Conservation (phyloP, 768 basidiomycete species). For the Cyathus striatus region DNA sequence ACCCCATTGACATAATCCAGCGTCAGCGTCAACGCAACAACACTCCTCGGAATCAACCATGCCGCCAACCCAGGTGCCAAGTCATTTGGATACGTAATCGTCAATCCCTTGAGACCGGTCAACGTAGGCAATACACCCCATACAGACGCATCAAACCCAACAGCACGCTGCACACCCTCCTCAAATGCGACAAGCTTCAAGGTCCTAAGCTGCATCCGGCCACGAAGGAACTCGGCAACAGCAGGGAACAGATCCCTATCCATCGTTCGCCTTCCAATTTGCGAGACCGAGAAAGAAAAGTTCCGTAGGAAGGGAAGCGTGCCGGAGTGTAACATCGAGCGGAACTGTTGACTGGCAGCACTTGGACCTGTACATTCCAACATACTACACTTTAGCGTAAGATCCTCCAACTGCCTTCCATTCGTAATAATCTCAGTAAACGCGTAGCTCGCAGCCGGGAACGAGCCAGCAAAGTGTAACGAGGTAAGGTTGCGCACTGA, state of each 20-base stretch:
- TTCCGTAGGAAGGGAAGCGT: constrained; percentile 61
- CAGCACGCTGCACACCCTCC: constrained; percentile 36
- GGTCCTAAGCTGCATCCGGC: constrained; percentile 43
- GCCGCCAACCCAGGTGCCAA: constrained; percentile 57
- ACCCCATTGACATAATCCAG: constrained; percentile 30
- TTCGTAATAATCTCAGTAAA: constrained; percentile 56
- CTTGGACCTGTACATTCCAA: constrained; percentile 39
- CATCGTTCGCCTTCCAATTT: constrained; percentile 32
- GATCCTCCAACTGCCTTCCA: constrained; percentile 59
- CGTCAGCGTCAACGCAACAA: constrained; percentile 42
- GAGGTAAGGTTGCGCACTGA: constrained; percentile 61
- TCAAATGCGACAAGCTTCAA: constrained; percentile 47
- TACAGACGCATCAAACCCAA: constrained; percentile 64
- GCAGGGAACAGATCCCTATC: constrained; percentile 69
- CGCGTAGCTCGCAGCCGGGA: constrained; percentile 42
- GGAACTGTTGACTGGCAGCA: constrained; percentile 41
- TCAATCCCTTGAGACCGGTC: constrained; percentile 43
- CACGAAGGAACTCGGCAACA: constrained; percentile 61
- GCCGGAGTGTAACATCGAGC: constrained; percentile 20
- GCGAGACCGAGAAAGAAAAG: constrained; percentile 51
- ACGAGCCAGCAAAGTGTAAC: constrained; percentile 55
- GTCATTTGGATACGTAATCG: constrained; percentile 61
- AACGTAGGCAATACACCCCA: constrained; percentile 70
- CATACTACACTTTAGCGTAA: constrained; percentile 45
- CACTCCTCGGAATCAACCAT: constrained; percentile 59